Conservation (phyloP, 2,329 filamentous ascomycete species). For the Cladophialophora exuberans region DNA sequence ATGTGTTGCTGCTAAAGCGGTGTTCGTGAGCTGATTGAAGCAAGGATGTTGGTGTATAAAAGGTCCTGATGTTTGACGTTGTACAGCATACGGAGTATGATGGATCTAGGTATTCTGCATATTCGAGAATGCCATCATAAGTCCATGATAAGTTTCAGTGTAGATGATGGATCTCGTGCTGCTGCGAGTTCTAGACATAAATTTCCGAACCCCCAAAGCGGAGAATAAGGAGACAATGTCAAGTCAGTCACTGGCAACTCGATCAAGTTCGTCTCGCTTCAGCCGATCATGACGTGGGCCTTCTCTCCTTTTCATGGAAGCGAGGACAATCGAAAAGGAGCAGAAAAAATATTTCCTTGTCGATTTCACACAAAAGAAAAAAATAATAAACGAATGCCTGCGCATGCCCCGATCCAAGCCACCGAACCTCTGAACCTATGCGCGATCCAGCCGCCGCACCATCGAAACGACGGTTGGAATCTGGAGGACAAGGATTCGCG, state of each 20-base stretch:
- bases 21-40: too few species aligned
- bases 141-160: too few species aligned
- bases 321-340: constrained; percentile 12
- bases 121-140: too few species aligned
- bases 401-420: neutral
- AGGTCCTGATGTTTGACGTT: too few species aligned
- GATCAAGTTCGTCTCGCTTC: constrained; percentile 27
- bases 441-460: neutral
- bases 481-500: constrained; percentile 5
- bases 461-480: neutral
- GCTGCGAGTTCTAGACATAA: too few species aligned
- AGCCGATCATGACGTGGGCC: constrained; percentile 24
- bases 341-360: constrained; percentile 6
- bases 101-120: too few species aligned
- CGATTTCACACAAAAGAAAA: too few species aligned
- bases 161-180: too few species aligned
- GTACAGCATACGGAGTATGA: too few species aligned
- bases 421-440: neutral
- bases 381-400: too few species aligned
- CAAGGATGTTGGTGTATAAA: too few species aligned
- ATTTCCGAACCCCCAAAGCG: constrained; percentile 11
- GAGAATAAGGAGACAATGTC: constrained; percentile 11
- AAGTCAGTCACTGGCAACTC: neutral
- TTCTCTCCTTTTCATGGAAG: constrained; percentile 17
- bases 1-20: too few species aligned